Conservation (phyloP, 768 basidiomycete species). For the Tremella mesenterica region DNA sequence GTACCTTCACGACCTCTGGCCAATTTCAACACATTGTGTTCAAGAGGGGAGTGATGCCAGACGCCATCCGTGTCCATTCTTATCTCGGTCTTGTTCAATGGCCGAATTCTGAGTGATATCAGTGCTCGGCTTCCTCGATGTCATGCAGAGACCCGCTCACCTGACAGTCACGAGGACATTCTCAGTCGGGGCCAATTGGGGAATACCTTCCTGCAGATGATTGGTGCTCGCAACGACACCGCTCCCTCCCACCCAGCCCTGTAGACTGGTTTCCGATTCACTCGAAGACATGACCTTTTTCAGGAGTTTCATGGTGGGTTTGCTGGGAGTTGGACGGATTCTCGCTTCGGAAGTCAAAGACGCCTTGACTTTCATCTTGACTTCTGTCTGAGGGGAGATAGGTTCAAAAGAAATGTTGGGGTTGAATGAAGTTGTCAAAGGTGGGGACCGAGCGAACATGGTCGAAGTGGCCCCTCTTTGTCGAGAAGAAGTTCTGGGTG, state of each 20-base stretch:
- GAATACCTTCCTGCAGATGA: conserved; percentile 8
- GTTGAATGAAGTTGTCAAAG: conserved; percentile 3
- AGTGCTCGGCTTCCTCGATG: background rate
- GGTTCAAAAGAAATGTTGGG: background rate
- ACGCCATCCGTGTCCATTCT: conserved; percentile 21
- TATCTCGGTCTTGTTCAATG: conserved; percentile 28
- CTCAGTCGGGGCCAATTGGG: conserved; percentile 23
- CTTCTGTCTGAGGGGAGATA: background rate
- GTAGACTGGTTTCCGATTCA: conserved; percentile 18
- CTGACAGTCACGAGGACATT: conserved; percentile 41
- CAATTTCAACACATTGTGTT: conserved; percentile 29
- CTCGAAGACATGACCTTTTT: conserved; percentile 19
- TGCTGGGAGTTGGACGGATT: conserved; percentile 10
- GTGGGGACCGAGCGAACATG: background rate
- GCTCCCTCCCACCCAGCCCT: conserved; percentile 12
- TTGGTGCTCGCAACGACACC: conserved; percentile 7
- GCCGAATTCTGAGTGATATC: conserved; percentile 29
- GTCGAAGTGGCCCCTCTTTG: background rate
- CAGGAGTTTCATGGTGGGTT: background rate
- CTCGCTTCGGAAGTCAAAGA: conserved; percentile 35
- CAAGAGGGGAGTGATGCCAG: conserved; percentile 27
- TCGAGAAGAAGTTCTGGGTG: conserved; percentile 6
- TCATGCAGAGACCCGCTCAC: conserved; percentile 17
- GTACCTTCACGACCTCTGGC: conserved; percentile 29
- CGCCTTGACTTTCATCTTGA: conserved; percentile 30